Evolutionary conservation across 2,329 filamentous ascomycete genomes (phyloP), one percentile per base, ranked within the genome.

Genomic region (Juglanconis sp.): DNA sequence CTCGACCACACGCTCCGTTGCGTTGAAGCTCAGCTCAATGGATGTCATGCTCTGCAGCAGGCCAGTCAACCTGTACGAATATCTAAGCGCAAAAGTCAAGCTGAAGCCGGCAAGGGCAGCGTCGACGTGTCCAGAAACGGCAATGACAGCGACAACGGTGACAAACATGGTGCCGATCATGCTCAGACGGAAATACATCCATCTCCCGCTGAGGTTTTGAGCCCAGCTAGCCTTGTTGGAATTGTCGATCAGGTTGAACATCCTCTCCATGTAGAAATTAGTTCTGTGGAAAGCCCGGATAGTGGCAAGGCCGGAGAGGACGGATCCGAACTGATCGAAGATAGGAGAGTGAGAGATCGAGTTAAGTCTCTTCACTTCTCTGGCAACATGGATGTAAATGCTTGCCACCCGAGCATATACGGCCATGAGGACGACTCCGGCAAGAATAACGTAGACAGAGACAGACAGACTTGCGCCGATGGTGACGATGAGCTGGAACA

Each of bases 1-100:
- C 63, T 79, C 76, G n/a, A 77, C 57, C 6, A 78, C 72, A n/a
- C 77, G 68, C 65, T 79, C 77, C 11, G 72, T 71, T 5, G 74
- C 71, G 56, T 78, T 78, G 72, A 78, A 77, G 8, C 69, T 71
- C 36, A 77, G 67, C 67, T 79, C 76, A 5, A 77, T 68, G 24
- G 70, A 71, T 0, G 73, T 72, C 64, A 74, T 69, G 46, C 71
- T 69, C 42, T 71, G 68, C 4, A 78, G 68, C 15, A 75, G 66
- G n/a, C 67, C 66, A 0, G 69, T 71, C 53, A 77, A 57, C 1
- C 70, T 68, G 30, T 67, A 68, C 5, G 72, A 73, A 61, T 76
- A 76, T 9, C 70, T 66, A 42, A 78, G 66, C 5, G 75, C 72
- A 63, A 77, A 79, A 1, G 70, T 70, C 10, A 79, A 61, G 5